A percentile compares a stretch with the other conserved stretches of the same genome.
Evolutionary conservation across 306 rosid species (phyloP).

Genomic region (Chamaecrista fasciculata): DNA sequence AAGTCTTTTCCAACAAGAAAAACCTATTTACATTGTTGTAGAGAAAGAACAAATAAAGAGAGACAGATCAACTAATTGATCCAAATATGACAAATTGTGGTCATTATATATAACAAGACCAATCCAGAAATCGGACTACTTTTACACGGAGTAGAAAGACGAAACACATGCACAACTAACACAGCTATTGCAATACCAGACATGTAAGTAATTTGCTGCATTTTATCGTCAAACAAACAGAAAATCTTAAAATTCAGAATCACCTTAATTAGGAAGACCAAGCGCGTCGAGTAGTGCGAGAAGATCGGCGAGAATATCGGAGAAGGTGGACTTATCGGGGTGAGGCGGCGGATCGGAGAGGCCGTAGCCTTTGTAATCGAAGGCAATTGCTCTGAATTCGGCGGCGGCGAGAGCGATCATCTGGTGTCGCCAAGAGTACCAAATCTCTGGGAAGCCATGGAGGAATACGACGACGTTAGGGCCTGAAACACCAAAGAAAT

Average conservation of each 20-base stretch:
- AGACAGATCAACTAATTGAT: too few species aligned
- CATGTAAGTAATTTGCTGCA: neutral
- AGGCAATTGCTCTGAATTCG: slow-evolving; percentile 51
- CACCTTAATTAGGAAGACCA: slow-evolving; percentile 47
- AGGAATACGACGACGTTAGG: slow-evolving; percentile 53
- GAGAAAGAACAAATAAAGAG: too few species aligned
- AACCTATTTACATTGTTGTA: too few species aligned
- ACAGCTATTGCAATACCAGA: too few species aligned
- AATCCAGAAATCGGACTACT: neutral
- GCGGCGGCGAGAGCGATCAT: slow-evolving; percentile 49
- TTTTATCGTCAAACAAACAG: neutral
- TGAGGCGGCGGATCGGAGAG: slow-evolving; percentile 50
- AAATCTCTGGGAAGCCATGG: slow-evolving; percentile 64
- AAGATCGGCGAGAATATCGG: slow-evolving; percentile 33
- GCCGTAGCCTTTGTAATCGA: slow-evolving; percentile 55
- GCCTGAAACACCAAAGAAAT: slow-evolving; percentile 25
- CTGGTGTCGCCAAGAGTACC: slow-evolving; percentile 73
- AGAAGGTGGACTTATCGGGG: slow-evolving; percentile 36
- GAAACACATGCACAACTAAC: neutral
- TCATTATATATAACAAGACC: too few species aligned
- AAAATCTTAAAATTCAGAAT: neutral
- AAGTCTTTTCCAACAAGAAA: slow-evolving; percentile 77
- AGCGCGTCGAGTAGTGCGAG: slow-evolving; percentile 40
- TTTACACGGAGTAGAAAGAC: neutral
- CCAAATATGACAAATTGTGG: too few species aligned